Evolutionary conservation across 192 early-diverging fungal genomes (phyloP).

Genomic region (Backusella circina): DNA sequence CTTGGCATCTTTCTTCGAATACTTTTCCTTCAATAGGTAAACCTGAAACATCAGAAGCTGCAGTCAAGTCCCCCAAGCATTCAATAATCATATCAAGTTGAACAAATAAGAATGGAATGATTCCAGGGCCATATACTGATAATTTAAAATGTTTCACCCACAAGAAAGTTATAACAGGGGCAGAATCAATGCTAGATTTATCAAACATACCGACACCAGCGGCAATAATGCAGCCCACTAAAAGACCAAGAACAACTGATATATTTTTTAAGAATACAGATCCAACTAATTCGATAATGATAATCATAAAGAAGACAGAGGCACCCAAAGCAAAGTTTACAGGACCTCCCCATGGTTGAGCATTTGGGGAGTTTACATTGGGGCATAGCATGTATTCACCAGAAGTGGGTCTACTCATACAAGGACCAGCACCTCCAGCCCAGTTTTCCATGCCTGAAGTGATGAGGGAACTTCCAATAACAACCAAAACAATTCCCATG

Average conservation of each 20-base stretch:
- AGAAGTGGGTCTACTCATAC: slow-evolving; percentile 31
- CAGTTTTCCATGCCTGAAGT: slow-evolving; percentile 42
- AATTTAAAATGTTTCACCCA: slow-evolving; percentile 48
- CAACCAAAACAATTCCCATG: slow-evolving; percentile 44
- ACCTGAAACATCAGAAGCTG: slow-evolving; percentile 50
- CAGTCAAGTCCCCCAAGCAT: slow-evolving; percentile 50
- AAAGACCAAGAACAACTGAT: slow-evolving; percentile 44
- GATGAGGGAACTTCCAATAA: slow-evolving; percentile 46
- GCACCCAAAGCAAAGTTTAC: slow-evolving; percentile 50
- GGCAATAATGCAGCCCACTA: slow-evolving; percentile 51
- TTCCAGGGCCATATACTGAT: slow-evolving; percentile 41
- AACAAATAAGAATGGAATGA: slow-evolving; percentile 48
- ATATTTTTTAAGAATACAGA: slow-evolving; percentile 56
- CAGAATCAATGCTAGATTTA: slow-evolving; percentile 33
- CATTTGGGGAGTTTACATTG: slow-evolving; percentile 37
- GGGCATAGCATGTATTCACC: slow-evolving; percentile 48
- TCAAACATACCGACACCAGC: slow-evolving; percentile 47
- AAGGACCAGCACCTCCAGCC: slow-evolving; percentile 49
- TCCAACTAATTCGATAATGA: slow-evolving; percentile 51
- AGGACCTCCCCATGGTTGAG: slow-evolving; percentile 47
- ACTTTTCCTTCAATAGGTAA: slow-evolving; percentile 46
- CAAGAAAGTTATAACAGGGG: slow-evolving; percentile 46
- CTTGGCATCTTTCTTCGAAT: slow-evolving; percentile 52
- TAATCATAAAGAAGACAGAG: slow-evolving; percentile 44
- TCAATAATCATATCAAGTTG: slow-evolving; percentile 45